phyloP scores from a whole-genome alignment of 495 filamentous ascomycete genomes.

The Arthonia radiata region DNA sequence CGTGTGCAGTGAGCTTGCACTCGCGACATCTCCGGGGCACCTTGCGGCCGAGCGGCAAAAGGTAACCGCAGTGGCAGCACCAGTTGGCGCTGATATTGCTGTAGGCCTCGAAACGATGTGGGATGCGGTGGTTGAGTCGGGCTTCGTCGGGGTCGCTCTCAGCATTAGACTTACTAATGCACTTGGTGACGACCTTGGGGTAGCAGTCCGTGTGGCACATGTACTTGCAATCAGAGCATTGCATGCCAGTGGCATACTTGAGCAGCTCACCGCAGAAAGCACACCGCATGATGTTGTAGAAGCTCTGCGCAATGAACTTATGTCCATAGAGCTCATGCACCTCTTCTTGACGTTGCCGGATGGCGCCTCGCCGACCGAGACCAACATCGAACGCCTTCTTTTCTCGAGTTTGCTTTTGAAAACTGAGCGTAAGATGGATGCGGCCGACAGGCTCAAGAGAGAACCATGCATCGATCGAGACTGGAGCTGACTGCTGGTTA shows the following conservation, averaged over 20 bases:
- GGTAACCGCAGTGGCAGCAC: slow-evolving; percentile 98
- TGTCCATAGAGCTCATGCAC: slow-evolving; percentile 95
- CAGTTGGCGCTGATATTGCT: slow-evolving; percentile 95
- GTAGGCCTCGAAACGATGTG: slow-evolving; percentile 83
- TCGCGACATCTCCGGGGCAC: slow-evolving; percentile 81
- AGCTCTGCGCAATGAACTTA: slow-evolving; percentile 93
- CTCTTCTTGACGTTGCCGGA: slow-evolving; percentile 90
- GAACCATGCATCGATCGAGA: slow-evolving; percentile 86
- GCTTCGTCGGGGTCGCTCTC: slow-evolving; percentile 96
- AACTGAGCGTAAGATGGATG: slow-evolving; percentile 68
- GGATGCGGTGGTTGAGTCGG: slow-evolving; percentile 97
- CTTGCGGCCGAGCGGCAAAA: slow-evolving; percentile 88
- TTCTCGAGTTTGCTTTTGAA: slow-evolving; percentile 51
- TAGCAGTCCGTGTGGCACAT: slow-evolving; percentile 97
- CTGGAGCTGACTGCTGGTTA: slow-evolving; percentile 21
- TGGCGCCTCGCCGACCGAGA: slow-evolving; percentile 81
- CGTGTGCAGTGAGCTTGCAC: slow-evolving; percentile 77
- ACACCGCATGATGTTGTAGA: slow-evolving; percentile 99
- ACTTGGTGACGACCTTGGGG: slow-evolving; percentile 93
- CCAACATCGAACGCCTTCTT: slow-evolving; percentile 59
- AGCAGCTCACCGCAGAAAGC: slow-evolving; percentile 94
- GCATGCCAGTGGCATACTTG: slow-evolving; percentile 96
- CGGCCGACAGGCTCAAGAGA: slow-evolving; percentile 82
- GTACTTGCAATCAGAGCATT: slow-evolving; percentile 98
- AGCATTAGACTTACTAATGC: slow-evolving; percentile 96